Base-by-base conservation (phyloP, 768 basidiomycete species). In the Pleurotus platypus region DNA sequence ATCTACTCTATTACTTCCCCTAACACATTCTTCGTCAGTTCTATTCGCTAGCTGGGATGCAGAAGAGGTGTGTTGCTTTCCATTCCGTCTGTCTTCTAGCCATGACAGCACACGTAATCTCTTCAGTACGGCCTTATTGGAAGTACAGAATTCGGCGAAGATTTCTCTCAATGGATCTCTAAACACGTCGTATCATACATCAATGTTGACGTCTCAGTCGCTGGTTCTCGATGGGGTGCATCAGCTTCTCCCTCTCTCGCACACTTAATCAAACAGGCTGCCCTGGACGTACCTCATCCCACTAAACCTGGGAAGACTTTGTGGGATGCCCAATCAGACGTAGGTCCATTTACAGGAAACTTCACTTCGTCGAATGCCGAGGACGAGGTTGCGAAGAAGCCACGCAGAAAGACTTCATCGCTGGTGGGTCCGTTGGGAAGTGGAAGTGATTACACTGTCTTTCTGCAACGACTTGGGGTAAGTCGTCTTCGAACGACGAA, bases 141-240 rank as follows among this genome's bases (percentile, higher is more conserved):
- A 24, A 90, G 87, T 64, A 95, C 92, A 3, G 96, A 98, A 70
- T 96, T 89, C 82, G 93, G 86, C 2, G 96, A 98, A 69, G 96
- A 98, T 66, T 98, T 96, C 65, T 66, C 84, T 0, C 78, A 82
- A 13, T 96, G 89, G 85, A 83, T 98, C 39, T 78, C 81, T 40
- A 75, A 87, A 35, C 82, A 95, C 60, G 89, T 87, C 45, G 93
- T 91, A 13, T 81, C 90, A 12, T 98, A 98, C 66, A 72, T 97
- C 57, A 97, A 97, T 66, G 78, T 94, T 22, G 90, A 92, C 63
- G 76, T 79, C 6, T 84, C 89, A 2, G 85, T 85, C 6, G 66
- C 78, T 4, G 87, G 86, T 13, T 85, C 86, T 27, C 74, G 75
- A 11, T 91, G 83, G 72, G 58, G 64, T n/a, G 74, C 75, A 27